These are phyloP conservation scores for Teratosphaeria pseudoeucalypti DNA, from an alignment of 2,329 filamentous ascomycete species.

Conservation along the genomic window DNA sequence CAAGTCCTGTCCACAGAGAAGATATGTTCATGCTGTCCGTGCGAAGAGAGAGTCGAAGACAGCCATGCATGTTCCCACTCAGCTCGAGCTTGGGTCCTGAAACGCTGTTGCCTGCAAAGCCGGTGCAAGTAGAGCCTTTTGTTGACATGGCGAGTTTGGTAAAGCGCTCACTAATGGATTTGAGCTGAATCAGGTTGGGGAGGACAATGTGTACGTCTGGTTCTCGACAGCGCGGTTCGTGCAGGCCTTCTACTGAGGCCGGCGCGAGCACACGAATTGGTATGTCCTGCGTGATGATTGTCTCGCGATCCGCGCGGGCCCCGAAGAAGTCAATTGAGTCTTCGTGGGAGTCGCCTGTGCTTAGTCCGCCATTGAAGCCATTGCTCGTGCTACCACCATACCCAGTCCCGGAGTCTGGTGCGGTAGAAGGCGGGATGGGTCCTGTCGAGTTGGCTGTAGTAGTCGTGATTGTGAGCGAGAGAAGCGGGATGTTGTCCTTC, in stretches of 20 bases:
- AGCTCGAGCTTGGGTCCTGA: conserved; percentile 62
- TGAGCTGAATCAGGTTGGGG: conserved; percentile 76
- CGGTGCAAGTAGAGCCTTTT: conserved; percentile 24
- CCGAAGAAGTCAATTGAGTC: conserved; percentile 33
- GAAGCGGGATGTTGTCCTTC: conserved; percentile 73
- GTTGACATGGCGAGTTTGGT: conserved; percentile 61
- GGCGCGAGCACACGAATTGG: conserved; percentile 84
- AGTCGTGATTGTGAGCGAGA: conserved; percentile 82
- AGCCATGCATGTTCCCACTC: conserved; percentile 89
- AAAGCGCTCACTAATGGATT: conserved; percentile 90
- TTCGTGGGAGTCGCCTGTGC: conserved; percentile 12
- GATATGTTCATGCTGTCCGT: conserved; percentile 79
- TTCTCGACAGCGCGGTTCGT: conserved; percentile 82
- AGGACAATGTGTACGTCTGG: conserved; percentile 91
- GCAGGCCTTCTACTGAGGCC: conserved; percentile 77
- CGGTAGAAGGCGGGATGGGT: conserved; percentile 29
- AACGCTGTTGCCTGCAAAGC: conserved; percentile 24
- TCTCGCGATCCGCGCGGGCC: conserved; percentile 65
- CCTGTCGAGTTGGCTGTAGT: conserved; percentile 45
- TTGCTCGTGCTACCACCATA: conserved; percentile 23
- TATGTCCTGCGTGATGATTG: conserved; percentile 88
- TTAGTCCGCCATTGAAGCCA: conserved; percentile 7
- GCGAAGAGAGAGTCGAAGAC: conserved; percentile 64
- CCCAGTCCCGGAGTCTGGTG: conserved; percentile 10
- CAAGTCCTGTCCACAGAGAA: conserved; percentile 74